Conservation (phyloP, 352 stramenopile genomes). For the Blastocystis sp. region DNA sequence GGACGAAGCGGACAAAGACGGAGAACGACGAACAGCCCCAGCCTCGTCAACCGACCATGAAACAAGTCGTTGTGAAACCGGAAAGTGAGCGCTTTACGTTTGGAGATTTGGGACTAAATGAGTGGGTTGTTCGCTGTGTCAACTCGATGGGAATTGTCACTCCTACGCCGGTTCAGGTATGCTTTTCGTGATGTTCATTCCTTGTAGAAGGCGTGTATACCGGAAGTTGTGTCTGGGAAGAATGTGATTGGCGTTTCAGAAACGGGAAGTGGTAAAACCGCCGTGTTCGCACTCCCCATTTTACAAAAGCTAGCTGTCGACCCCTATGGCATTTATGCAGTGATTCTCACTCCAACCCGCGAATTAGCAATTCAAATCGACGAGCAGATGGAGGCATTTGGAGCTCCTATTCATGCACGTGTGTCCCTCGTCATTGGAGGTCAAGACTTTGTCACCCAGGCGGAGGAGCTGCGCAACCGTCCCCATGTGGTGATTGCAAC, state of each 20-base stretch:
- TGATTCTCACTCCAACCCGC: constrained; percentile 87
- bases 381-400: constrained; percentile 87
- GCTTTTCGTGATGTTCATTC: neutral
- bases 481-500: constrained; percentile 93
- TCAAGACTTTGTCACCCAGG: constrained; percentile 82
- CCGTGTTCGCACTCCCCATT: constrained; percentile 90
- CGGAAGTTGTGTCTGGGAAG: constrained; percentile 73
- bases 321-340: constrained; percentile 77
- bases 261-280: constrained; percentile 92
- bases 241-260: constrained; percentile 81
- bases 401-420: constrained; percentile 74
- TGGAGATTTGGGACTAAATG: constrained; percentile 70
- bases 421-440: constrained; percentile 84
- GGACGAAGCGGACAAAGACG: neutral
- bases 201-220: constrained; percentile 69
- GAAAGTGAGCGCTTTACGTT: constrained; percentile 62
- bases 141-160: constrained; percentile 71
- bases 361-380: constrained; percentile 95
- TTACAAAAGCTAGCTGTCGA: constrained; percentile 73
- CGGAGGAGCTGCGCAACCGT: constrained; percentile 72
- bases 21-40: neutral
- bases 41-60: neutral
- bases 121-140: constrained; percentile 75
- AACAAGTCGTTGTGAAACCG: neutral
- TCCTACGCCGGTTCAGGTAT: constrained; percentile 73